Percentiles rank a stretch among this genome's conserved stretches.
phyloP scores from a whole-genome alignment of 1,284 basidiomycete species.

The Ustilago shanxiensis region DNA sequence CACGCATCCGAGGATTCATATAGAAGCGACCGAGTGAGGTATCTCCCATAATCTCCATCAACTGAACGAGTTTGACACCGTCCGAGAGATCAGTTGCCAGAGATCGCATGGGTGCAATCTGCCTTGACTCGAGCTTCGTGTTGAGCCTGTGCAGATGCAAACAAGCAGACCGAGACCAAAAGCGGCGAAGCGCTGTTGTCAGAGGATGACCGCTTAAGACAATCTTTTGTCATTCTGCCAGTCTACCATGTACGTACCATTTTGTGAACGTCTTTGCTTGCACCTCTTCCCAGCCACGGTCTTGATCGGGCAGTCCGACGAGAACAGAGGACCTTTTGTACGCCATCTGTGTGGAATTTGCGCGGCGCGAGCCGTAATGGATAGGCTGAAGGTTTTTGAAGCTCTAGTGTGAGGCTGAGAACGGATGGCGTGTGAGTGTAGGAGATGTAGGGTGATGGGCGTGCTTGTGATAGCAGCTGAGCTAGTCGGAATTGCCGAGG shows the following conservation, averaged over 20 bases:
- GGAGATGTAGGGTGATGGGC: too few species aligned
- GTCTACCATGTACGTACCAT: conserved; percentile 47
- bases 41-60: conserved; percentile 75
- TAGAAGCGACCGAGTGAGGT: conserved; percentile 91
- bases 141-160: conserved; percentile 81
- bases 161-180: background rate
- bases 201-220: background rate
- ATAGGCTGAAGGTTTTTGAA: background rate
- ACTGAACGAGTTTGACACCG: conserved; percentile 89
- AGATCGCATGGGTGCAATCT: conserved; percentile 89
- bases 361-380: background rate
- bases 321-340: conserved; percentile 63
- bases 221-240: too few species aligned
- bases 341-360: conserved; percentile 41
- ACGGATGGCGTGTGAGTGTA: background rate
- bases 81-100: conserved; percentile 91
- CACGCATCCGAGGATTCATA: conserved; percentile 86
- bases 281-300: conserved; percentile 65
- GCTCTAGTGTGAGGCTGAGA: background rate
- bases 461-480: background rate
- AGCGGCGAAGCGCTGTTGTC: background rate
- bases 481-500: conserved; percentile 10
- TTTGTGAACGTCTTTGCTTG: conserved; percentile 68
- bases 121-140: conserved; percentile 87
- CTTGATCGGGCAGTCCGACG: conserved; percentile 62